These are phyloP conservation scores for Delonix regia DNA, from an alignment of 306 rosid species.

Conservation along the genomic window DNA sequence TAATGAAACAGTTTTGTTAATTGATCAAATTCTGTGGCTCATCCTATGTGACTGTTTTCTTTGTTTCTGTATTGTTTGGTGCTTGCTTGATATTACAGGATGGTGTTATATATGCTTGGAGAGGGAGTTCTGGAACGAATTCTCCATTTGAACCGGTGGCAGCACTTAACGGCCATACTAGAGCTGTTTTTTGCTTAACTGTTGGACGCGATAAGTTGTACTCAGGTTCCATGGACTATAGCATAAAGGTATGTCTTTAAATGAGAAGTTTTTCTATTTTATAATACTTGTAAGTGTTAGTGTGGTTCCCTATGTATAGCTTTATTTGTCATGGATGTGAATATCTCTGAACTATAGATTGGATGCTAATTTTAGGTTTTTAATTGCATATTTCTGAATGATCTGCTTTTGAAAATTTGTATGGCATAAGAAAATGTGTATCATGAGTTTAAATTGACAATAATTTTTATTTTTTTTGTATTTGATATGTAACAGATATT, in stretches of 20 bases:
- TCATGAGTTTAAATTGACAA: too few species aligned
- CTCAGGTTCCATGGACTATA: slow-evolving; percentile 51
- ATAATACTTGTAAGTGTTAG: neutral
- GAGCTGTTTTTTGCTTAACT: slow-evolving; percentile 32
- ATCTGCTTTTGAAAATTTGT: too few species aligned
- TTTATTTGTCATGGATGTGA: neutral
- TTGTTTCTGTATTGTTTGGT: neutral
- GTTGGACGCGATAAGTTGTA: slow-evolving; percentile 41
- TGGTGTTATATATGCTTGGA: slow-evolving; percentile 49
- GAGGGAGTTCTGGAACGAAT: slow-evolving; percentile 13
- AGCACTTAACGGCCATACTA: slow-evolving; percentile 43
- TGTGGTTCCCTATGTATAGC: neutral
- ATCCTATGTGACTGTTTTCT: neutral
- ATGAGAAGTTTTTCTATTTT: neutral
- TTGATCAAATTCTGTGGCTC: neutral
- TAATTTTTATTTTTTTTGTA: too few species aligned
- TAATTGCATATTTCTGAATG: too few species aligned
- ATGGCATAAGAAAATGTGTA: too few species aligned
- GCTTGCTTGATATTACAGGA: slow-evolving; percentile 33
- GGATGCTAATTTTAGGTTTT: too few species aligned
- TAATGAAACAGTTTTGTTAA: neutral
- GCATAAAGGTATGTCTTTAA: slow-evolving; percentile 40
- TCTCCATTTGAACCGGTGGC: slow-evolving; percentile 38
- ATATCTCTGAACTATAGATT: too few species aligned
- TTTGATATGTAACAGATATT: too few species aligned